Evolutionary conservation across 306 rosid genomes (phyloP), one percentile per base, ranked within the genome.

Genomic region (Lathyrus oleraceus): DNA sequence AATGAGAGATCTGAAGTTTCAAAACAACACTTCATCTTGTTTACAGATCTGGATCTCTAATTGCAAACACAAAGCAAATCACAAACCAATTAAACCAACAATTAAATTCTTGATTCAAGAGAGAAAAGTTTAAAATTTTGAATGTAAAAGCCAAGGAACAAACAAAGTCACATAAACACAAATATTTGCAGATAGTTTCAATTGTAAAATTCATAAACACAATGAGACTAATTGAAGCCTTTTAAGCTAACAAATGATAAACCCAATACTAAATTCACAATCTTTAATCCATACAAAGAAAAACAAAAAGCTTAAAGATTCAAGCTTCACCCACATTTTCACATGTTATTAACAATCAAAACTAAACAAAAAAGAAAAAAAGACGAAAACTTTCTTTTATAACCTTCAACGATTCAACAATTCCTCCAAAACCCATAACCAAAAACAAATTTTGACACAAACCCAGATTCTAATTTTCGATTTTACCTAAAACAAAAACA

Each of bases 341-440:
- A 61, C 23, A 49, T 42, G 52, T 67, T 49, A 67, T 64, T 43
- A 76, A 62, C 19, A 77, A 79, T 20, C 78, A 79, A 72, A 35
- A 35, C 1, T 35, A 56, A 11, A 42, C 38, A 2, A 3, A 5
- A 28, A 42, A 6, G 8, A 11, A 28, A 42, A 6, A 13, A 11
- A 28, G 32, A 5, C 28, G 28, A 5, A 21, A 56, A 56, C 16
- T 56, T 57, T 16, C 5, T 57, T 10, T 57, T 13, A 57, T 5
- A 39, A 13, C 3, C 15, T 11, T 5, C 60, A 53, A 11, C 13
- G 1, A 21, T 27, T 57, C 62, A 12, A 7, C 3, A 57, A 27
- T 27, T 57, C 62, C 1, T 57, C 20, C 0, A 57, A 27, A 57
- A 57, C 39, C 62, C 39, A 57, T 57, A 5, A 57, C 2, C 5